Base-by-base conservation (phyloP, 805 yeast genomes). In the Teunomyces funiuensis region DNA sequence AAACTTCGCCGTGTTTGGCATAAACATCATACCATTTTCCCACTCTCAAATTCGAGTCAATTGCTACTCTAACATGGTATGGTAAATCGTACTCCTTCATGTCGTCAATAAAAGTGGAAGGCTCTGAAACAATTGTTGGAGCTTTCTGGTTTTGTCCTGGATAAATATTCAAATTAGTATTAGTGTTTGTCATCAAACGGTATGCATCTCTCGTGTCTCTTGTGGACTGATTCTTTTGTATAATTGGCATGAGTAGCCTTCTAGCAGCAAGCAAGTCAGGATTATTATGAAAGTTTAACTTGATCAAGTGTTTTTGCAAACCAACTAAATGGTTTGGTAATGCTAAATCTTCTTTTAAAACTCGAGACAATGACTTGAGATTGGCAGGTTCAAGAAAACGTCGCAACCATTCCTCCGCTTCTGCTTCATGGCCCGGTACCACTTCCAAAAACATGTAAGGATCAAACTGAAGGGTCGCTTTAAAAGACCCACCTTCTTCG, bases 11-110 rank as follows among this genome's bases (percentile, higher is more conserved):
- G 33, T 80, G 77, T 14, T 71, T 73, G 4, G 84, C 84, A 36
- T 77, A 77, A 1, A 90, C 91, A 19, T 78, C 76, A 60, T 91
- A 93, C 99, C 99, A 93, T 63, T 90, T 90, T 13, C 99, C 98
- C 7, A 90, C 95, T 47, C 99, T 74, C 18, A 91, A 69, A 53
- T 87, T 74, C 43, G 77, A 76, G 61, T 95, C 99, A 18, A 95
- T 93, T n/a, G 96, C 82, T 0, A 93, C 97, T 46, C 99, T 77
- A 2, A 90, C 97, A 58, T 90, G 96, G 55, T 87, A 93, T 0
- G 99, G 99, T 3, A 93, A 98, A 59, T 93, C 99, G 52, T 87
- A 89, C 60, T 93, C 99, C 50, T 91, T 73, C 23, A 93, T 77
- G 53, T 91, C 98, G 41, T 81, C 82, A 11, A 93, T 77, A 36